Base-by-base conservation (phyloP, 1,139 yeast genomes). In the Blastobotrys ciferrii region DNA sequence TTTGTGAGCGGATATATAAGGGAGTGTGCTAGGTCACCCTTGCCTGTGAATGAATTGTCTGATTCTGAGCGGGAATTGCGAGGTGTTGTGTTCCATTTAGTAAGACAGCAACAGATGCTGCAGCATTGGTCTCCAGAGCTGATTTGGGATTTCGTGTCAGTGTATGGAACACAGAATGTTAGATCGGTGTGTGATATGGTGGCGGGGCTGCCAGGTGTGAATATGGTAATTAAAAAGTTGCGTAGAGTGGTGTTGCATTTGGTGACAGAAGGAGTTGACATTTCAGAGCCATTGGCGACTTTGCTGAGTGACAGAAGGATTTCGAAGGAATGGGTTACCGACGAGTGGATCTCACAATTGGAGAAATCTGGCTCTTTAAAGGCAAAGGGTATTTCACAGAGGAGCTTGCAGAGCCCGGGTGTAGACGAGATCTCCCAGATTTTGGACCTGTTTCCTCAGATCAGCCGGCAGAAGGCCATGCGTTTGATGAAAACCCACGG, bases 401-500 rank as follows among this genome's bases (percentile, higher is more conserved):
- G 33, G 18, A 43, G 47, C 11, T 20, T 44, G 18, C 20, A 42
- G 14, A 12, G 31, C 13, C 39, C 50, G 3, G 50, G 47, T 19
- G 28, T 46, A 4, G 49, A 53, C 5, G 53, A 53, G 13, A 54
- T 62, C 3, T 51, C 50, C 12, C 19, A 49, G 25, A 51, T 65
- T 20, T 42, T 48, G 5, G 60, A 60, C 15, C 45, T 67, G 46
- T 62, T 68, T 41, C 70, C 70, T 1, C 62, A 63, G 31, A 43
- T 62, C 20, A 37, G 43, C 12, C 42, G 32, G 4, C 44, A 32
- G 4, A 13, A 42, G 17, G 46, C 37, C 11, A 17, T 12, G 3
- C 11, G 39, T n/a, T 15, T 50, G 1, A 66, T 88, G 30, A 63
- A 66, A 18, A 71, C 75, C 30, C 67, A 80, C 57, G 69, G 74